Base-by-base conservation (phyloP, 202 grass and related monocot genomes). In the Zizania palustris region DNA sequence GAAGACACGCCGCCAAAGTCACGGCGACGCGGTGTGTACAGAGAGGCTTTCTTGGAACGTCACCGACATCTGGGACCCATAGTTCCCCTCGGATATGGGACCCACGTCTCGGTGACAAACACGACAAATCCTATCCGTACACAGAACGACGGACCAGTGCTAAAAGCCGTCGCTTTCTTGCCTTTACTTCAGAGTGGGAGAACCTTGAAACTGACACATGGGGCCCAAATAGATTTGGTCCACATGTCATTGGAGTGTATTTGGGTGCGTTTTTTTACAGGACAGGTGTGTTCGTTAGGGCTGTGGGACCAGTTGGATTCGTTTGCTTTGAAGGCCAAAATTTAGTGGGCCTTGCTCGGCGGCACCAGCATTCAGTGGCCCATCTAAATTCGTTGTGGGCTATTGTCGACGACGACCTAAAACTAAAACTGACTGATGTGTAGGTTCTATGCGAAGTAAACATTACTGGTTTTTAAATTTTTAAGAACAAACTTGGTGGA, bases 1-100 rank as follows among this genome's bases (percentile, higher is more conserved):
- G 71, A 85, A 38, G 63, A 69, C 77, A 64, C 64, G 38, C 67
- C 44, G 66, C 34, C 66, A 7, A 45, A 39, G 60, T 9, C 41
- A 85, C 64, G 7, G 15, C 28, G 22, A 69, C 64, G 64, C 40
- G 51, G 6, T 45, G 20, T 5, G n/a, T 36, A 35, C 37, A 55
- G 1, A 14, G 28, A 6, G 5, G 0, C 0, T 9, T 1, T 6
- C 0, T 1, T 15, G 0, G 0, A 1, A 0, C 1, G 0, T 6
- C 6, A 3, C 65, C 43, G 76, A 38, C 28, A 14, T 0, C 0
- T 48, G 4, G 65, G 4, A 1, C 76, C 28, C 0, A 0, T 0
- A 4, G 14, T 1, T 16, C 0, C 1, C 0, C 7, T 19, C 11
- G 0, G 10, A 1, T 1, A 36, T 0, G 0, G 3, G 43, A 54